phyloP scores from a whole-genome alignment of 176 grass and related monocot species.

The Metroxylon sagu region DNA sequence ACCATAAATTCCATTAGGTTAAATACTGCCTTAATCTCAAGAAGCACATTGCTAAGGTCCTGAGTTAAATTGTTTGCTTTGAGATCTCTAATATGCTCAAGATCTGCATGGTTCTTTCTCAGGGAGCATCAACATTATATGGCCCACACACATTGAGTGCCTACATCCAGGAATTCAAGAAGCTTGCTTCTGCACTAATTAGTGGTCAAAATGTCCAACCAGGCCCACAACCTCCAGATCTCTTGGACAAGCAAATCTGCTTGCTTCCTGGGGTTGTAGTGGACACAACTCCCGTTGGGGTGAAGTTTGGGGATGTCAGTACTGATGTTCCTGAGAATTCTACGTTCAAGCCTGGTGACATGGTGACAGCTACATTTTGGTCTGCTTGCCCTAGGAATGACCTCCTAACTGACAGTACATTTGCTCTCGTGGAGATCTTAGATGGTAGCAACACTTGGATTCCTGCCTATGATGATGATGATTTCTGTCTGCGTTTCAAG shows the following conservation, averaged over 20 bases:
- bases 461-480: slow-evolving; percentile 77
- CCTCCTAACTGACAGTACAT: slow-evolving; percentile 66
- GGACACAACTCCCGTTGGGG: slow-evolving; percentile 59
- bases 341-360: slow-evolving; percentile 48
- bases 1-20: too few species aligned
- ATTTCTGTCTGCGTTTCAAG: slow-evolving; percentile 81
- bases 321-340: slow-evolving; percentile 58
- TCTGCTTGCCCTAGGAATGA: slow-evolving; percentile 93
- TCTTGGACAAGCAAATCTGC: slow-evolving; percentile 74
- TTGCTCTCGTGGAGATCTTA: slow-evolving; percentile 65
- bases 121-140: slow-evolving; percentile 90
- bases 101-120: neutral
- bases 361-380: slow-evolving; percentile 75
- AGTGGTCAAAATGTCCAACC: slow-evolving; percentile 42
- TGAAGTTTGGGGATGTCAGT: slow-evolving; percentile 66
- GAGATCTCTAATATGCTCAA: too few species aligned
- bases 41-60: too few species aligned
- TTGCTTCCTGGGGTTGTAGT: slow-evolving; percentile 60
- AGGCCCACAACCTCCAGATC: slow-evolving; percentile 56
- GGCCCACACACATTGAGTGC: slow-evolving; percentile 90
- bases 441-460: slow-evolving; percentile 37
- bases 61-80: too few species aligned
- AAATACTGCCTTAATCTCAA: too few species aligned
- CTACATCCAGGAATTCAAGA: slow-evolving; percentile 93
- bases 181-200: slow-evolving; percentile 63